Evolutionary conservation across 805 yeast genomes (phyloP).

Genomic region (Grigorovia transvaalensis): DNA sequence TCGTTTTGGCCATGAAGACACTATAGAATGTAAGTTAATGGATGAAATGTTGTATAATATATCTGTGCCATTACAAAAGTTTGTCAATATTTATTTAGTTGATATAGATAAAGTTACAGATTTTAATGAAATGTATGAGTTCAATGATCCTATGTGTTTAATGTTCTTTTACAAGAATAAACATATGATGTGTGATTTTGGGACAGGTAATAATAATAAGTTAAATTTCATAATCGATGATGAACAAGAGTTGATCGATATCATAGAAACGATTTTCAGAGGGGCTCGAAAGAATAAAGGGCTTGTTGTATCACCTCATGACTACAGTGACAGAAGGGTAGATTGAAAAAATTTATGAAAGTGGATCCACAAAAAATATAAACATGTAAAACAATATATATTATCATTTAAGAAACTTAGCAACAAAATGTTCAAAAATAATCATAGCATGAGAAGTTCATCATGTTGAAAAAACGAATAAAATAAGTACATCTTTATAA

Average conservation of each 20-base stretch:
- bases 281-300: slow-evolving; percentile 94
- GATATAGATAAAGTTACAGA: slow-evolving; percentile 86
- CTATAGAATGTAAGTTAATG: slow-evolving; percentile 75
- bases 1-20: slow-evolving; percentile 75
- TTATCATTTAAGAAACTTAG: too few species aligned
- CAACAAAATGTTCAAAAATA: too few species aligned
- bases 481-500: neutral
- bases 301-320: slow-evolving; percentile 73
- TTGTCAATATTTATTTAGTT: slow-evolving; percentile 80
- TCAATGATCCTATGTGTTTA: slow-evolving; percentile 76
- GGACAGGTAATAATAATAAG: slow-evolving; percentile 95
- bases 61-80: slow-evolving; percentile 76
- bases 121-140: slow-evolving; percentile 47
- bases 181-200: slow-evolving; percentile 98
- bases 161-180: slow-evolving; percentile 91
- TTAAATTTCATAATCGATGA: slow-evolving; percentile 69
- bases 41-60: slow-evolving; percentile 75
- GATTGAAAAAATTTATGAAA: neutral
- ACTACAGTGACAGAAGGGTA: slow-evolving; percentile 37
- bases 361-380: neutral
- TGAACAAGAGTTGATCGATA: slow-evolving; percentile 84
- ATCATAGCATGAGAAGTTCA: too few species aligned
- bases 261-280: slow-evolving; percentile 77
- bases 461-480: too few species aligned
- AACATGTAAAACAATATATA: too few species aligned